Base-by-base conservation (phyloP, 495 filamentous ascomycete genomes). In the Tuber indicum region DNA sequence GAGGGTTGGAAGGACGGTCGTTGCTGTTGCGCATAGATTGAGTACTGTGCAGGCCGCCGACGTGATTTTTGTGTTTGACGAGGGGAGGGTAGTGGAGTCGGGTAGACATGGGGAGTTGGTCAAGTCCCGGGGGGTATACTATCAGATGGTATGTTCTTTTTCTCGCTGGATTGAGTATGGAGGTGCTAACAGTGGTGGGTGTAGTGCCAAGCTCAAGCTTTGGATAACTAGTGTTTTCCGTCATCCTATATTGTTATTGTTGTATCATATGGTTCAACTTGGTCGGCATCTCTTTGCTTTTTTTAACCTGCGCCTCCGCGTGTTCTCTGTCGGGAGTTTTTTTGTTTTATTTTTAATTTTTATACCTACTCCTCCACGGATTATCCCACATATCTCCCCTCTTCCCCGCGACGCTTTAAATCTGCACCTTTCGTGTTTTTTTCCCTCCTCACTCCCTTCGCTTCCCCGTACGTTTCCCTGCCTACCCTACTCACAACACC, bases 1-100 rank as follows among this genome's bases (percentile, higher is more conserved):
- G 12, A 85, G 88, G 4, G 86, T 86, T 75, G 87, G 86, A 36
- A 84, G 91, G 74, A 96, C 91, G 0, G 91, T 91, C 62, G 86
- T 94, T 62, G 91, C 89, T 0, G 90, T 95, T 72, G 93, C 93
- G 14, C 90, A 92, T 80, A 79, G 85, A 17, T 73, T 86, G 49
- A 81, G 79, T 39, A 86, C 85, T 45, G 77, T 86, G 19, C 79
- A 82, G 43, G 81, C 84, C 10, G 85, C 85, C 14, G 83, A 86
- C 77, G 46, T 77, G 74, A 86, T 86, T 73, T 81, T 85, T 62
- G 85, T 86, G 32, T 82, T 86, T 42, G 80, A 82, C 36, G 79
- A 83, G 41, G 85, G 85, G 12, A 78, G 49, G 52, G 79, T 86
- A 3, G 78, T 84, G 42, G 85, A 86, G 74, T 45, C 74, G 2